Evolutionary conservation across 192 early-diverging fungal species (phyloP).

Genomic region (Coemansia pectinata): DNA sequence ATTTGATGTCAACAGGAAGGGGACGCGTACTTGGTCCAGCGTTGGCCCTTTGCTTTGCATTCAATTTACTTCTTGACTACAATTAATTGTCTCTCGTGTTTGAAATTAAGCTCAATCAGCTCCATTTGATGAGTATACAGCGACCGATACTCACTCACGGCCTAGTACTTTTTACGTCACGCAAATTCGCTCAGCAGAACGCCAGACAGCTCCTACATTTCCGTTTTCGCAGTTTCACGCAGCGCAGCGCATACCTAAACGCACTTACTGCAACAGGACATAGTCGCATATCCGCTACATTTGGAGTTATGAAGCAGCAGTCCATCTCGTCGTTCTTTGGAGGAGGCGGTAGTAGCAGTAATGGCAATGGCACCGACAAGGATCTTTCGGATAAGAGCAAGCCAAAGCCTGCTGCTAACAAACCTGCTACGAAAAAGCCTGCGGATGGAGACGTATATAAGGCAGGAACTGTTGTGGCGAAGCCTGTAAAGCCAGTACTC

Average conservation of each 20-base stretch:
- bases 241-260: background rate
- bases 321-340: constrained; percentile 37
- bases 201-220: background rate
- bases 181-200: background rate
- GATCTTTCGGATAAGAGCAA: background rate
- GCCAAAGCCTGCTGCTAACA: background rate
- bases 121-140: constrained; percentile 1
- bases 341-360: constrained; percentile 13
- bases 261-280: background rate
- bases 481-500: background rate
- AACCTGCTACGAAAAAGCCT: background rate
- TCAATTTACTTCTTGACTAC: background rate
- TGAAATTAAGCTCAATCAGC: background rate
- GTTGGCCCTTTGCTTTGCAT: background rate
- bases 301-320: constrained; percentile 30
- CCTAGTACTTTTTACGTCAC: background rate
- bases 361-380: constrained; percentile 2
- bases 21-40: background rate
- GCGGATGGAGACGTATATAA: background rate
- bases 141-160: background rate
- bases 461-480: background rate
- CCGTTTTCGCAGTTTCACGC: background rate
- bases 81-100: background rate
- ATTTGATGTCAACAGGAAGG: background rate
- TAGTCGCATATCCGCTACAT: background rate